A percentile compares a stretch with the other conserved stretches of the same genome.
Evolutionary conservation across 495 filamentous ascomycete genomes (phyloP).

Genomic region (Pyrenopolyporus hunteri): DNA sequence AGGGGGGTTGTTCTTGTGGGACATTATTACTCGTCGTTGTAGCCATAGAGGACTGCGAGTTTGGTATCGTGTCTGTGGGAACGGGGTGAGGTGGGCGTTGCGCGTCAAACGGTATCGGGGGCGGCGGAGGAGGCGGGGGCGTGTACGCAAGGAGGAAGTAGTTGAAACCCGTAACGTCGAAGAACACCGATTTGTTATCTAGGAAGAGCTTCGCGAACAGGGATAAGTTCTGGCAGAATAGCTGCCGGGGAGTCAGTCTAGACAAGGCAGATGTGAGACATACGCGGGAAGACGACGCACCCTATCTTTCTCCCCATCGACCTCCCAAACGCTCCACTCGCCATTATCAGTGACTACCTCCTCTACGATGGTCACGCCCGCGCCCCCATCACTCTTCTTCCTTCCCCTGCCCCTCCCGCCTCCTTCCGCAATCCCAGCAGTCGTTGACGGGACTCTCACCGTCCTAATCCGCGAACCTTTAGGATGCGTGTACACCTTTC

Average conservation of each 20-base stretch:
- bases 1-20: neutral
- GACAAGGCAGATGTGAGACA: neutral
- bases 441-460: constrained; percentile 33
- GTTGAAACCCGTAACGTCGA: constrained; percentile 91
- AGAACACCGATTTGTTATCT: constrained; percentile 98
- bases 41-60: neutral
- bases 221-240: constrained; percentile 93
- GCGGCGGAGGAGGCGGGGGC: constrained; percentile 50
- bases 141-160: constrained; percentile 87
- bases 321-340: constrained; percentile 76
- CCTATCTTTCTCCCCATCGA: constrained; percentile 85
- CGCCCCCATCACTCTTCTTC: constrained; percentile 44
- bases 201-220: constrained; percentile 98
- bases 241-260: constrained; percentile 52
- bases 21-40: neutral
- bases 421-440: neutral
- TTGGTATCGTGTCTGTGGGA: neutral
- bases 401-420: constrained; percentile 47
- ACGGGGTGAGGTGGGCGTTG: constrained; percentile 2
- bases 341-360: constrained; percentile 61
- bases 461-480: constrained; percentile 43
- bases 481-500: constrained; percentile 57
- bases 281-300: constrained; percentile 49
- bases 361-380: constrained; percentile 48
- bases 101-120: constrained; percentile 38